A percentile compares a stretch with the other conserved stretches of the same genome.
Evolutionary conservation across 345 rosid species (phyloP).

Genomic region (Syzygium oleosum): DNA sequence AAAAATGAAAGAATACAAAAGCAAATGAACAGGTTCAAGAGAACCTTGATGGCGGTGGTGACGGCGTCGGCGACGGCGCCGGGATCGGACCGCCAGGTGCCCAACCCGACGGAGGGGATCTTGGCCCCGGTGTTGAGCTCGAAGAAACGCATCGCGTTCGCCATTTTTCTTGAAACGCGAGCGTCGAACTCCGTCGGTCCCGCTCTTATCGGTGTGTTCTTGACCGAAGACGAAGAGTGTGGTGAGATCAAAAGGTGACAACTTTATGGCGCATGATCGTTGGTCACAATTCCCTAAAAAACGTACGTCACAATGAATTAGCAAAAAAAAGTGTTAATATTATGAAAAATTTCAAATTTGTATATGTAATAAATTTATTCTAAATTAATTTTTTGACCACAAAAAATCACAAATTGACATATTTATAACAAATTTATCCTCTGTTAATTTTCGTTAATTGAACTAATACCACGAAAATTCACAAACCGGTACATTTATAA

Average conservation of each 20-base stretch:
- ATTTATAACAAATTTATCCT: too few relatives aligned
- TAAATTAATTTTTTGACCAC: too few relatives aligned
- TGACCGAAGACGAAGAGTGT: too few relatives aligned
- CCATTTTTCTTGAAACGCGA: background rate
- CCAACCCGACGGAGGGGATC: conserved; percentile 44
- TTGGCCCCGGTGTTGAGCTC: conserved; percentile 38
- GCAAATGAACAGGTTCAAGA: background rate
- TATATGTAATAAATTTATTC: too few relatives aligned
- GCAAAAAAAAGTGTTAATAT: too few relatives aligned
- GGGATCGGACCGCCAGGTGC: conserved; percentile 29
- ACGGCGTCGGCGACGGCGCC: conserved; percentile 14
- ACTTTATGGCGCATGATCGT: background rate
- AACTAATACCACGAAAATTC: too few relatives aligned
- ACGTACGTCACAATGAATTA: too few relatives aligned
- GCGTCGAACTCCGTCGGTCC: background rate
- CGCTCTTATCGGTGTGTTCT: background rate
- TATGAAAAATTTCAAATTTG: too few relatives aligned
- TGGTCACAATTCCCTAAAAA: too few relatives aligned
- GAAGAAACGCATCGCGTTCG: conserved; percentile 30
- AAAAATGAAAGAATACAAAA: background rate
- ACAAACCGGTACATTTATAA: too few relatives aligned
- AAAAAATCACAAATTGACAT: too few relatives aligned
- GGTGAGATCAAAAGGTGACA: background rate
- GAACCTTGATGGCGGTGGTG: conserved; percentile 22
- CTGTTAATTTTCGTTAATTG: too few relatives aligned